Conservation (phyloP, 2,329 filamentous ascomycete species). For the Cadophora sp. region DNA sequence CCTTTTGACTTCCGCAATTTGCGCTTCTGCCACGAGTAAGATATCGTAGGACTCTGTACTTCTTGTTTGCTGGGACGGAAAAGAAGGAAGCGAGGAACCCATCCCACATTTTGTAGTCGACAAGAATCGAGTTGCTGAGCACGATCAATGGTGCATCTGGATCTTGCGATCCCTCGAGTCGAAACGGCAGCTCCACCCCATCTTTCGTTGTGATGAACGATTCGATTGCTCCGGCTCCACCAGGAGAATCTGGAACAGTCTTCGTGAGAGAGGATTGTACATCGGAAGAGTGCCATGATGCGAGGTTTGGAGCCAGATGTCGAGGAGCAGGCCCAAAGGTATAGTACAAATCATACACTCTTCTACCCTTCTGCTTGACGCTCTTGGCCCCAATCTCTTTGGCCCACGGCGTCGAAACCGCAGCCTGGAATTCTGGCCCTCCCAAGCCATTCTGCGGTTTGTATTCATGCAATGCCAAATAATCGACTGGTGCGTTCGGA, state of each 20-base stretch:
- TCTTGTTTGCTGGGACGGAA: constrained; percentile 36
- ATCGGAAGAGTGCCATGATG: constrained; percentile 55
- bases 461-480: constrained; percentile 77
- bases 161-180: constrained; percentile 74
- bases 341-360: constrained; percentile 77
- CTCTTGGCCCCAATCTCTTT: constrained; percentile 64
- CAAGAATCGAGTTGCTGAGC: constrained; percentile 82
- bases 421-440: constrained; percentile 67
- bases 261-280: constrained; percentile 41
- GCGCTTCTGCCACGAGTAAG: constrained; percentile 67
- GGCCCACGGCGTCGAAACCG: constrained; percentile 67
- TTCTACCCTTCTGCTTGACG: constrained; percentile 61
- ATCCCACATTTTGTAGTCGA: constrained; percentile 83
- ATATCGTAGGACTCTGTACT: constrained; percentile 79
- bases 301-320: constrained; percentile 57
- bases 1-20: constrained; percentile 28
- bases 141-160: constrained; percentile 74
- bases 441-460: constrained; percentile 69
- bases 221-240: constrained; percentile 61
- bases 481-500: constrained; percentile 60
- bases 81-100: constrained; percentile 58
- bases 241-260: constrained; percentile 45
- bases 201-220: constrained; percentile 75
- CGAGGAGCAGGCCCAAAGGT: constrained; percentile 78
- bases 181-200: constrained; percentile 72